phyloP scores from a whole-genome alignment of 305 asterid genomes.

The Solanum aculeatissimum region DNA sequence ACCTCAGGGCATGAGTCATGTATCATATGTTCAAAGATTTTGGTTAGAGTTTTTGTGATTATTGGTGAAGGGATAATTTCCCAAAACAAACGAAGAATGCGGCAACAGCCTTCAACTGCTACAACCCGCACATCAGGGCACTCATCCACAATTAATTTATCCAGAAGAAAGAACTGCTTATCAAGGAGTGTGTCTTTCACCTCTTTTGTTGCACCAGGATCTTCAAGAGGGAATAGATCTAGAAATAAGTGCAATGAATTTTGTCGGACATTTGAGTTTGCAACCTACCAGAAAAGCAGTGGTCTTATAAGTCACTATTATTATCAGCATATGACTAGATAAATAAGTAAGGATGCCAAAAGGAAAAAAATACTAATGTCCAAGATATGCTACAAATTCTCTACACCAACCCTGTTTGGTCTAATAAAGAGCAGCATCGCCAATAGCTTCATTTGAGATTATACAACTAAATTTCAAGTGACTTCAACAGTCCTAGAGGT shows the following conservation, averaged over 20 bases:
- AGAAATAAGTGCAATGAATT: constrained; percentile 77
- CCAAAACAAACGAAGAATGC: constrained; percentile 81
- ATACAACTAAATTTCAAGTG: not conserved
- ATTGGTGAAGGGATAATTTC: constrained; percentile 81
- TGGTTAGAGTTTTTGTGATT: constrained; percentile 67
- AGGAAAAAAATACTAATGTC: not conserved
- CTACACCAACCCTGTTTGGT: not conserved
- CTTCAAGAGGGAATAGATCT: constrained; percentile 90
- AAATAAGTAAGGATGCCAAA: not conserved
- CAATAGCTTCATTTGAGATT: not conserved
- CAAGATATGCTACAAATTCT: not conserved
- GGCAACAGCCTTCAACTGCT: constrained; percentile 97
- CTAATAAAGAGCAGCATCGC: not conserved
- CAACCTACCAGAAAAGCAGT: constrained; percentile 41
- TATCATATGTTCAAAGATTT: constrained; percentile 55
- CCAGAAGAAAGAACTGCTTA: constrained; percentile 78
- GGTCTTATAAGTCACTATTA: not conserved
- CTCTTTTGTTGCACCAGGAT: constrained; percentile 89
- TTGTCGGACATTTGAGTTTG: constrained; percentile 90
- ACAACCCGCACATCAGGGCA: constrained; percentile 82
- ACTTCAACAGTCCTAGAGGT: not conserved
- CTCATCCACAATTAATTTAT: constrained; percentile 75
- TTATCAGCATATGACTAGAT: not conserved
- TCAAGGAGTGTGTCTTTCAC: constrained; percentile 61
- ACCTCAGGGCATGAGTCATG: constrained; percentile 71